phyloP scores from a whole-genome alignment of 2,329 filamentous ascomycete species.

The Grosmannia penicillata region DNA sequence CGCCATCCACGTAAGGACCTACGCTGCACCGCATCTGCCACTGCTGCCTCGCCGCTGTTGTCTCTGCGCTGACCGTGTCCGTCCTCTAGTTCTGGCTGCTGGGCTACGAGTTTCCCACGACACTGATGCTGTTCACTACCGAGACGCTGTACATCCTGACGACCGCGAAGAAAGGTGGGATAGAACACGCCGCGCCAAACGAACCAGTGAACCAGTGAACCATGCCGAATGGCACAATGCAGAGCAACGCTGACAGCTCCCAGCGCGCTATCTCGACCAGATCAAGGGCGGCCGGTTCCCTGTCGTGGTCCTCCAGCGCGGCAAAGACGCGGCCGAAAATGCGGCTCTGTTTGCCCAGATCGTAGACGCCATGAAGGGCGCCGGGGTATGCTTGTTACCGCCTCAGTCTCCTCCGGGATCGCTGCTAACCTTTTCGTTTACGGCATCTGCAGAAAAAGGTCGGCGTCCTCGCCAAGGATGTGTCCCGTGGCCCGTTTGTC shows the following conservation, averaged over 20 bases:
- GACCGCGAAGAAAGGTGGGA: slow-evolving; percentile 83
- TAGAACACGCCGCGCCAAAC: too few species aligned
- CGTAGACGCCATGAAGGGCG: slow-evolving; percentile 69
- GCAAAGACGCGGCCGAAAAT: slow-evolving; percentile 85
- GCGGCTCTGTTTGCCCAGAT: slow-evolving; percentile 79
- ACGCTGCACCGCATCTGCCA: too few species aligned
- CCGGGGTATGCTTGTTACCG: slow-evolving; percentile 51
- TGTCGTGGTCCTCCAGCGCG: slow-evolving; percentile 79
- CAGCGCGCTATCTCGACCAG: slow-evolving; percentile 84
- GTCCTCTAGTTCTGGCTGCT: slow-evolving; percentile 77
- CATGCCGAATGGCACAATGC: not conserved
- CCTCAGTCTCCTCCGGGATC: not conserved
- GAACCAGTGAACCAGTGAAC: too few species aligned
- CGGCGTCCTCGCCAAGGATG: slow-evolving; percentile 73
- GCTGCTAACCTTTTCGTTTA: slow-evolving; percentile 1
- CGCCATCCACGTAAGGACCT: slow-evolving; percentile 62
- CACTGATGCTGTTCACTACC: slow-evolving; percentile 78
- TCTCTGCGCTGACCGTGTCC: not conserved
- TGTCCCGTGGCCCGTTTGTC: slow-evolving; percentile 72
- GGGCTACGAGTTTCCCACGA: slow-evolving; percentile 96
- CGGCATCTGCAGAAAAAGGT: slow-evolving; percentile 59
- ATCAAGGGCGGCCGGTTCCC: slow-evolving; percentile 86
- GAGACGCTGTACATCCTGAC: slow-evolving; percentile 87
- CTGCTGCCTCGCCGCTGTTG: too few species aligned
- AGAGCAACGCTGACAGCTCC: not conserved